Evolutionary conservation across 2,329 filamentous ascomycete species (phyloP), one percentile per base, ranked within the genome.

Genomic region (Clarireedia sp.): DNA sequence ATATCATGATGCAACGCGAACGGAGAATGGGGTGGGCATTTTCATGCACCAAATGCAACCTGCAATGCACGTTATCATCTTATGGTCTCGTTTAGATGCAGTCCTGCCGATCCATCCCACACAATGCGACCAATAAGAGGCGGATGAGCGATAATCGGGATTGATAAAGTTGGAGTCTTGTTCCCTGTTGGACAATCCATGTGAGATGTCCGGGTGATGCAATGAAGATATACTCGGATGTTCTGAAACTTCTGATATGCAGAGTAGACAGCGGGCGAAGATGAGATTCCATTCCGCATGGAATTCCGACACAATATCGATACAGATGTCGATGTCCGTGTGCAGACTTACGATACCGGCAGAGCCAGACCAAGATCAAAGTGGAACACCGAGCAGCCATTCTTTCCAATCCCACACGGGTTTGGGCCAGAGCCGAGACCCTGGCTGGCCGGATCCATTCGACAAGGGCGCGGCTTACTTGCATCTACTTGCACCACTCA

Each of bases 81-180:
- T 54, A n/a, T 51, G 17, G 24, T 33, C 51, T 54, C 51, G 44
- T 54, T 48, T 54, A 41, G 10, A 48, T 54, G 44, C 51, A 48
- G 29, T 29, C 26, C 8, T 48, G 51, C 51, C 33, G 51, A 54
- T 54, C 44, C 37, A 51, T 51, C 14, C 49, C 29, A 33, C n/a
- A 24, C 24, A 19, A 24, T 21, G 29, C 10, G 29, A 26, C 51
- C 51, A 54, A 54, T 54, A 6, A 54, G 1, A 48, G 21, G 14
- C 3, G 12, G 19, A 48, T 29, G 8, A 12, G 26, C 33, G 33
- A 48, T 8, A 54, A 29, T 29, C 36, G 26, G 43, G 19, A 48
- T 29, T 54, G 29, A 37, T 47, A 47, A 47, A 53, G 26, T 37
- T 12, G 26, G 26, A 36, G 26, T 4, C n/a, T 19, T 5, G 23